Conservation (phyloP, 2,329 filamentous ascomycete genomes). For the Fusarium sambucinum region DNA sequence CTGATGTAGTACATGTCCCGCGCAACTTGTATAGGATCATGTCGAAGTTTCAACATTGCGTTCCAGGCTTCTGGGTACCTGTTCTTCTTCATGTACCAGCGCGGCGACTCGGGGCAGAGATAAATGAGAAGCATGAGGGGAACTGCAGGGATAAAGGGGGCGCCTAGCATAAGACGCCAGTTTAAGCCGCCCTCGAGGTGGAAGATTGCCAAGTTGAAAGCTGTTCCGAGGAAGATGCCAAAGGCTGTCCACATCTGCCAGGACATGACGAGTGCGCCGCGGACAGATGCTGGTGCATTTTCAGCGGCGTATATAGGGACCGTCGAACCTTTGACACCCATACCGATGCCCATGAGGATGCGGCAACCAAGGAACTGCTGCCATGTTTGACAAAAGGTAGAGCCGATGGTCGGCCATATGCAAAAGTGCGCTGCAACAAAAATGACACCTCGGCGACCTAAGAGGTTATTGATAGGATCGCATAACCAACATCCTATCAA, state of each 20-base stretch:
- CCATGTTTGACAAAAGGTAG: conserved; percentile 70
- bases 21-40: conserved; percentile 2
- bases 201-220: conserved; percentile 73
- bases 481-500: conserved; percentile 69
- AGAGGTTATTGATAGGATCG: conserved; percentile 68
- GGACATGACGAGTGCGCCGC: conserved; percentile 65
- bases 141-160: conserved; percentile 73
- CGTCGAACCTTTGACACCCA: conserved; percentile 65
- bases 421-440: conserved; percentile 73
- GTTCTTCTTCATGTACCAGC: conserved; percentile 75
- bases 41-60: not conserved
- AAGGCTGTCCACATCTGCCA: conserved; percentile 69
- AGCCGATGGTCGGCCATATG: conserved; percentile 70
- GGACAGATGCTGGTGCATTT: conserved; percentile 64
- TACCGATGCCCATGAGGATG: conserved; percentile 68
- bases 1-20: conserved; percentile 3
- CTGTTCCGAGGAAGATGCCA: conserved; percentile 74
- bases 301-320: conserved; percentile 68
- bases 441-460: conserved; percentile 73
- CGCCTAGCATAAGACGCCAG: conserved; percentile 74
- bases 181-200: conserved; percentile 68
- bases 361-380: conserved; percentile 53
- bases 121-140: conserved; percentile 69
- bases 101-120: conserved; percentile 73
- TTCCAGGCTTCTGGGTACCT: not conserved